phyloP scores from a whole-genome alignment of 1,284 basidiomycete genomes.

The Exobasidium cylindrosporum region DNA sequence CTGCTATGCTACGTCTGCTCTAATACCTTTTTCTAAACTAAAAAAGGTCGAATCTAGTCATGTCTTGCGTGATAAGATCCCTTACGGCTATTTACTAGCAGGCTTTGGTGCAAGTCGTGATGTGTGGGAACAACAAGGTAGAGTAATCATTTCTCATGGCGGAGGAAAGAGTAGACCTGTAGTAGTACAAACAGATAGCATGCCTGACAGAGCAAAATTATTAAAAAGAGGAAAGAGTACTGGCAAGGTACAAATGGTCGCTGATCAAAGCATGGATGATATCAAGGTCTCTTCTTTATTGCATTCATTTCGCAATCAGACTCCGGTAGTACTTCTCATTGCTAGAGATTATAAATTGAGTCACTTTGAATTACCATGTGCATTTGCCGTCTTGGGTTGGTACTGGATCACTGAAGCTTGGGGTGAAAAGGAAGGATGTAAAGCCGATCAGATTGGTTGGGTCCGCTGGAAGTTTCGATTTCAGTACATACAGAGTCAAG shows the following conservation, averaged over 20 bases:
- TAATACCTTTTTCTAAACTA: background rate
- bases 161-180: constrained; percentile 1
- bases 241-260: background rate
- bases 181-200: too few species aligned
- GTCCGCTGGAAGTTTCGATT: constrained; percentile 41
- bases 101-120: constrained; percentile 32
- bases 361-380: constrained; percentile 25
- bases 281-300: constrained; percentile 27
- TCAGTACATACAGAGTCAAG: constrained; percentile 8
- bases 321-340: constrained; percentile 31
- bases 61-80: constrained; percentile 19
- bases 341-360: constrained; percentile 27
- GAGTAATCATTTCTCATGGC: constrained; percentile 30
- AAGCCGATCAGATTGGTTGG: background rate
- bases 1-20: constrained; percentile 17
- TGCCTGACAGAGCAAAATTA: background rate
- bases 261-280: constrained; percentile 26
- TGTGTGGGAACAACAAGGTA: constrained; percentile 23
- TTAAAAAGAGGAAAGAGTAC: background rate
- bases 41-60: background rate
- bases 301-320: constrained; percentile 18
- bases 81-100: constrained; percentile 34
- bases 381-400: constrained; percentile 40
- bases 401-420: constrained; percentile 36
- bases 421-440: constrained; percentile 23